These are phyloP conservation scores for Cardamine resedifolia DNA, from an alignment of 345 rosid species.

Conservation along the genomic window DNA sequence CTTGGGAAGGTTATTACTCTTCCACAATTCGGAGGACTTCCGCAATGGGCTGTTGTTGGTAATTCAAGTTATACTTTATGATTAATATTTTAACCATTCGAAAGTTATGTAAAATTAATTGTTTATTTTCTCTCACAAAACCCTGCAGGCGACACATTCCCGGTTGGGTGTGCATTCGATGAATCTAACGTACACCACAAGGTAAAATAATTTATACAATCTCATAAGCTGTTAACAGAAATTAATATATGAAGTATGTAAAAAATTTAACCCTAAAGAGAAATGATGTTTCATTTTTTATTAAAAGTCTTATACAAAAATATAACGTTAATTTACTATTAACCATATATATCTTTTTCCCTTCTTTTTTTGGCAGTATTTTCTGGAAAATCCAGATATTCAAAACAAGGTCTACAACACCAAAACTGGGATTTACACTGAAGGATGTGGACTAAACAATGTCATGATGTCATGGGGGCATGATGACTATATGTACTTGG, in stretches of 20 bases:
- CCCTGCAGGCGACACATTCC: conserved; percentile 65
- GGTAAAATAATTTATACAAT: conserved; percentile 34
- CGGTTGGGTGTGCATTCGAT: conserved; percentile 76
- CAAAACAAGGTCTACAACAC: conserved; percentile 45
- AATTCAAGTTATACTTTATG: neutral
- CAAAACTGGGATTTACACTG: conserved; percentile 50
- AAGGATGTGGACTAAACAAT: conserved; percentile 57
- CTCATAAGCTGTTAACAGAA: neutral
- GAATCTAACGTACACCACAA: conserved; percentile 64
- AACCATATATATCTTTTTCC: neutral
- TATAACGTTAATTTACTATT: neutral
- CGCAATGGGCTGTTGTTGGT: conserved; percentile 72
- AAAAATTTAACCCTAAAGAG: neutral
- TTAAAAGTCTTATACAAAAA: neutral
- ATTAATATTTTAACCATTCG: neutral
- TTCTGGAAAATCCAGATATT: conserved; percentile 53
- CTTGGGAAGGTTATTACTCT: conserved; percentile 66
- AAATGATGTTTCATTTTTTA: neutral
- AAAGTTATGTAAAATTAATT: neutral
- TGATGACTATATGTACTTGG: conserved; percentile 48
- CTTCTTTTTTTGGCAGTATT: conserved; percentile 38
- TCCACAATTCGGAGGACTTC: conserved; percentile 53
- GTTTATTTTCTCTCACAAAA: neutral
- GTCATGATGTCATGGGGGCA: conserved; percentile 42
- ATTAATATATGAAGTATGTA: neutral